Percentiles rank a stretch among this genome's conserved stretches.
These are phyloP conservation scores for Nicotiana paniculata DNA, from an alignment of 257 asterid genomes.

Conservation along the genomic window DNA sequence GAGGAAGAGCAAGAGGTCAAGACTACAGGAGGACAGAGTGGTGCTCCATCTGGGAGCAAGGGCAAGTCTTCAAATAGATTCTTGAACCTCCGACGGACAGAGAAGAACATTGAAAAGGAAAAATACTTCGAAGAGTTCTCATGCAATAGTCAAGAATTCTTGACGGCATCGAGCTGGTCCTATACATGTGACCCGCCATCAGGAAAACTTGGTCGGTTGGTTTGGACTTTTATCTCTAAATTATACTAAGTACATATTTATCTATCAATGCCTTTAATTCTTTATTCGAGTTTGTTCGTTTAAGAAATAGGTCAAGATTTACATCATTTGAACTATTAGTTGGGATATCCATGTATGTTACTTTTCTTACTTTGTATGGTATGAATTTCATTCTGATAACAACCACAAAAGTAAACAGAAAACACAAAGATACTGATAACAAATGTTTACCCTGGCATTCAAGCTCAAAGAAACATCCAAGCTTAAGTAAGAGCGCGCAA, in stretches of 20 bases:
- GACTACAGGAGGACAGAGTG: no score
- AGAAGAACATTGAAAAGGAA: no score
- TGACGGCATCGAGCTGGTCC: no score
- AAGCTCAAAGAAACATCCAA: conserved; percentile 93
- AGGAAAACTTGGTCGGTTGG: neutral
- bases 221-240: neutral
- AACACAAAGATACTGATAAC: neutral
- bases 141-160: no score
- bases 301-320: neutral
- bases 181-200: no score
- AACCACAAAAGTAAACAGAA: neutral
- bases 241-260: neutral
- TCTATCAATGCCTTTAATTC: neutral
- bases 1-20: no score
- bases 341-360: neutral
- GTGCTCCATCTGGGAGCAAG: no score
- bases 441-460: conserved; percentile 81
- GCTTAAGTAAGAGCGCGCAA: no score
- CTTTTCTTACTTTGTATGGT: neutral
- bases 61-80: no score
- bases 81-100: no score
- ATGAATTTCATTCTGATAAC: no score
- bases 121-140: no score
- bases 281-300: neutral
- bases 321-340: neutral